These are phyloP conservation scores for Neostapfia colusana DNA, from an alignment of 176 grass and related monocot species.

Conservation along the genomic window DNA sequence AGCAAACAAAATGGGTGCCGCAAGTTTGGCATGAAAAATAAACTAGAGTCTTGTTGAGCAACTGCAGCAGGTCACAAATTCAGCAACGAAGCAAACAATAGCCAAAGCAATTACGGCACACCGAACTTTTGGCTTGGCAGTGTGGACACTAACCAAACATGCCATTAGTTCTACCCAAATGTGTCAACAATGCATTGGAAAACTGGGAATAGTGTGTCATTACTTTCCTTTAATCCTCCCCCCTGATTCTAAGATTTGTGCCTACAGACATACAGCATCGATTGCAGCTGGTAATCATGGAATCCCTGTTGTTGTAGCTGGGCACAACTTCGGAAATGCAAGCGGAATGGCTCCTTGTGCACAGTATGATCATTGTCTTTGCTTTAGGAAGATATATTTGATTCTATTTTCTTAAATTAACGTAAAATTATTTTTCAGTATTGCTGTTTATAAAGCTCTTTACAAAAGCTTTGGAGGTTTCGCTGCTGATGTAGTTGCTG, in stretches of 20 bases:
- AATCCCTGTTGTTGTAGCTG: constrained; percentile 82
- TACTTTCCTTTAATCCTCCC: background rate
- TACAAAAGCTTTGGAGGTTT: constrained; percentile 99
- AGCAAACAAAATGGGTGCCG: too few relatives aligned
- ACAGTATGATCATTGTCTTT: constrained; percentile 66
- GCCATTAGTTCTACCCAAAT: background rate
- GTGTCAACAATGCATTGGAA: background rate
- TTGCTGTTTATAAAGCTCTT: constrained; percentile 99
- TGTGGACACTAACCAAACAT: too few relatives aligned
- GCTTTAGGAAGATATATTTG: background rate
- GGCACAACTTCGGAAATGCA: constrained; percentile 92
- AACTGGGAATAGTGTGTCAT: background rate
- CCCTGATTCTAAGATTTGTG: constrained; percentile 31
- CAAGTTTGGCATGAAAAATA: too few relatives aligned
- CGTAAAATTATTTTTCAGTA: constrained; percentile 48
- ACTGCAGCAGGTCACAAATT: too few relatives aligned
- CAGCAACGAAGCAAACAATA: too few relatives aligned
- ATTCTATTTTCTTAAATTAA: constrained; percentile 19
- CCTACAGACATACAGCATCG: constrained; percentile 85
- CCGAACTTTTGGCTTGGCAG: too few relatives aligned
- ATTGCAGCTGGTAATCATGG: constrained; percentile 96
- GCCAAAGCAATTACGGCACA: too few relatives aligned
- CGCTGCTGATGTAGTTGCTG: constrained; percentile 99
- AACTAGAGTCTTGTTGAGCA: too few relatives aligned
- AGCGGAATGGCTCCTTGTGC: constrained; percentile 99